phyloP scores from a whole-genome alignment of 2,329 filamentous ascomycete genomes.

The Juglanconis juglandina region DNA sequence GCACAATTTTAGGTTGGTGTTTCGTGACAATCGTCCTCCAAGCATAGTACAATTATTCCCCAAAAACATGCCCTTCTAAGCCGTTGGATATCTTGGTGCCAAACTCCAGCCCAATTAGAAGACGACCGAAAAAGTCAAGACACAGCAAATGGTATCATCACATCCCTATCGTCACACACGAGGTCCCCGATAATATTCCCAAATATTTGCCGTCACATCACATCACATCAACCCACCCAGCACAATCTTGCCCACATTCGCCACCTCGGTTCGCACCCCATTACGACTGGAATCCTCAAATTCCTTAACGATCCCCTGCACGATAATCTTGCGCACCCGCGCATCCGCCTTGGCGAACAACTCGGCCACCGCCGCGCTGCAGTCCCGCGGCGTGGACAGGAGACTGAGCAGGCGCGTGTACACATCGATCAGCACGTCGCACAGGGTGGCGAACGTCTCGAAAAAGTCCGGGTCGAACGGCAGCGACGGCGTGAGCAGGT shows the following conservation, averaged over 20 bases:
- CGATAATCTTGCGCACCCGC: conserved; percentile 80
- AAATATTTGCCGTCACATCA: background rate
- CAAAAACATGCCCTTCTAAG: background rate
- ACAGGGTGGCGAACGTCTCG: conserved; percentile 91
- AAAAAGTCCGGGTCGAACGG: conserved; percentile 98
- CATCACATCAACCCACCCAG: conserved; percentile 74
- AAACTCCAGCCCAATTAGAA: conserved; percentile 4
- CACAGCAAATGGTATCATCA: conserved; percentile 16
- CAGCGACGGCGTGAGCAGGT: conserved; percentile 84
- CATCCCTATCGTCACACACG: background rate
- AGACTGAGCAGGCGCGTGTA: conserved; percentile 77
- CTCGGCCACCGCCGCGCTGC: conserved; percentile 69
- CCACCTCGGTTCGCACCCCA: conserved; percentile 76
- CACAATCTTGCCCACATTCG: conserved; percentile 83
- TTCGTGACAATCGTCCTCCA: no score
- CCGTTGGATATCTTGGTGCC: conserved; percentile 13
- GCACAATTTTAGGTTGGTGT: no score
- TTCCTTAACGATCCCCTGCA: conserved; percentile 82
- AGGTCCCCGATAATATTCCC: background rate
- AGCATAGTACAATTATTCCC: background rate
- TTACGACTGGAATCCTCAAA: conserved; percentile 83
- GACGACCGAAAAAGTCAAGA: conserved; percentile 7
- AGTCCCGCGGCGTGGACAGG: conserved; percentile 71
- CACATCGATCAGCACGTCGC: conserved; percentile 90
- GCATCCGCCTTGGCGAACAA: conserved; percentile 87